Conservation (phyloP, 257 asterid genomes). For the Solanum arcanum region DNA sequence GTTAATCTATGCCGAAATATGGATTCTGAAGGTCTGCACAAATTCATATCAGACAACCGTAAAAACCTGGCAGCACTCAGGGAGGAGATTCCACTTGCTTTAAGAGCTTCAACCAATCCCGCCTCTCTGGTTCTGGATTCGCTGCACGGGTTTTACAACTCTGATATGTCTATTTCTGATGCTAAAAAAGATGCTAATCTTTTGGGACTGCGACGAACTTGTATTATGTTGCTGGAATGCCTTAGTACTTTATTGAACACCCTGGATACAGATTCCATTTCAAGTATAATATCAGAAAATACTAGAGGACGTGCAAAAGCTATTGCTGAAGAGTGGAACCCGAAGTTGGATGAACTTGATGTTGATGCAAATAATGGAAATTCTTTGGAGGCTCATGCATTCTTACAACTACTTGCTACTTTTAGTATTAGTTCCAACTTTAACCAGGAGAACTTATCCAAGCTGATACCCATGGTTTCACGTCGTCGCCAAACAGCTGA, state of each 20-base stretch:
- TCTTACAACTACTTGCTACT: constrained; percentile 86
- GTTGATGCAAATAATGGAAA: constrained; percentile 93
- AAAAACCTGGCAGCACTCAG: constrained; percentile 70
- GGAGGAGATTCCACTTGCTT: constrained; percentile 87
- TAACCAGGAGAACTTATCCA: constrained; percentile 64
- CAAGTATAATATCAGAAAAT: constrained; percentile 37
- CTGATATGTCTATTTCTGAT: constrained; percentile 42
- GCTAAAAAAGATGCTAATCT: constrained; percentile 73
- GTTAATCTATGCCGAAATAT: constrained; percentile 72
- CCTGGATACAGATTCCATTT: constrained; percentile 27
- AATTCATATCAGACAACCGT: constrained; percentile 91
- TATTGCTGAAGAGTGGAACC: constrained; percentile 94
- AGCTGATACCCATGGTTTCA: constrained; percentile 94
- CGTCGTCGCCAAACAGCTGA: constrained; percentile 98
- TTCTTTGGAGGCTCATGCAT: constrained; percentile 97
- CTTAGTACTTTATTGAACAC: constrained; percentile 47
- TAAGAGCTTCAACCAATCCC: constrained; percentile 67
- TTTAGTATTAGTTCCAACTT: constrained; percentile 79
- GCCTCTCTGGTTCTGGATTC: constrained; percentile 78
- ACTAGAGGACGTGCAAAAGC: constrained; percentile 69
- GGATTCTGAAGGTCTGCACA: constrained; percentile 83
- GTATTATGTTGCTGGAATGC: constrained; percentile 97
- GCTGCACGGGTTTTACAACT: constrained; percentile 73
- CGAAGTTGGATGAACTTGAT: constrained; percentile 79
- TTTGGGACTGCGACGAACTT: constrained; percentile 83